phyloP scores from a whole-genome alignment of 306 rosid species.

The Sicyos edulis region DNA sequence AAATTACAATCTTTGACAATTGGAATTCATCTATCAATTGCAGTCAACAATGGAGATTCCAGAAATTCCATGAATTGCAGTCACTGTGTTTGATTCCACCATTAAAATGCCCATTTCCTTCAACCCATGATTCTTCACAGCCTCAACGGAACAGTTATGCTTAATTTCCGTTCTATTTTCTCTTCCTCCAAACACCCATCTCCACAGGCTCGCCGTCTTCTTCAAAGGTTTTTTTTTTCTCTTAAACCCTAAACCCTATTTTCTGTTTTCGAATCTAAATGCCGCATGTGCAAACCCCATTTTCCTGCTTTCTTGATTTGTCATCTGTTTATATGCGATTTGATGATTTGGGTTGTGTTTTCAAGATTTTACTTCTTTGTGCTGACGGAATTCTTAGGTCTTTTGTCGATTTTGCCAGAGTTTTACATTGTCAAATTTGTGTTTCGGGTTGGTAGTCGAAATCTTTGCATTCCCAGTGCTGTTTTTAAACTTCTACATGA shows the following conservation, averaged over 20 bases:
- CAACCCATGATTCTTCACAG: background rate
- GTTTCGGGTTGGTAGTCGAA: background rate
- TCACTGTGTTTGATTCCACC: background rate
- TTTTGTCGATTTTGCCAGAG: background rate
- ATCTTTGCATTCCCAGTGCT: background rate
- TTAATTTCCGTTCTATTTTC: slow-evolving; percentile 40
- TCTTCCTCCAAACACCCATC: slow-evolving; percentile 39
- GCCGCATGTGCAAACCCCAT: background rate
- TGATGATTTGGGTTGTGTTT: background rate
- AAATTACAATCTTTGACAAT: background rate
- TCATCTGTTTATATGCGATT: background rate
- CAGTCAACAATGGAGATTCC: background rate
- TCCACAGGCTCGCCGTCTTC: slow-evolving; percentile 32
- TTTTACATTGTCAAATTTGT: background rate
- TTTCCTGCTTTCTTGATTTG: background rate
- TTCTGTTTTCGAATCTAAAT: background rate
- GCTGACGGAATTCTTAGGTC: background rate
- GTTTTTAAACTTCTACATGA: background rate
- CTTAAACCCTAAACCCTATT: slow-evolving; percentile 12
- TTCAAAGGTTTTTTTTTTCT: slow-evolving; percentile 49
- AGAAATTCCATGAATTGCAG: background rate
- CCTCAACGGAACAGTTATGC: slow-evolving; percentile 30
- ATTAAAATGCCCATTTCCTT: background rate
- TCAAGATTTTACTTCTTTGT: background rate
- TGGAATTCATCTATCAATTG: background rate